Base-by-base conservation (phyloP, 345 rosid genomes). In the Isatis tinctoria region DNA sequence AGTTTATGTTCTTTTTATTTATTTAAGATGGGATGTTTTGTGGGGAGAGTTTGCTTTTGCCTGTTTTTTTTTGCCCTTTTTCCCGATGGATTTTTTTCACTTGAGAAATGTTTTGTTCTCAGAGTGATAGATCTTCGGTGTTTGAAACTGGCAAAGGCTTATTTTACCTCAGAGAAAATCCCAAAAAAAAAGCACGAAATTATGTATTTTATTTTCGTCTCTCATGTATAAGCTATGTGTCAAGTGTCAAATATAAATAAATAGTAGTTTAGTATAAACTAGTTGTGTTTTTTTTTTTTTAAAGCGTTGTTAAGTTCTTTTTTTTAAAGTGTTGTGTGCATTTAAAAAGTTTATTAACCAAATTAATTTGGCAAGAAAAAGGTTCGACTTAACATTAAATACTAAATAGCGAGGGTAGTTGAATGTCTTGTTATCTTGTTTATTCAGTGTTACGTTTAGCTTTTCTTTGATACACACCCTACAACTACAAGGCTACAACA, bases 201-300 rank as follows among this genome's bases (percentile, higher is more conserved):
- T 74, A 64, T 71, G 73, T 77, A 71, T 75, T 59, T 72, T 60
- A 16, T 58, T 59, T 71, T 71, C 54, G 73, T 77, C 20, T 56
- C 2, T 56, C 41, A 27, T 76, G 72, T 69, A 6, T 53, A 76
- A 54, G 20, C 60, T 44, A 20, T 76, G 22, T 70, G 60, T 58
- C 36, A 26, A 53, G 40, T 70, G 62, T 58, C 36, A 52, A 36
- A 35, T 52, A 56, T 70, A 76, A 60, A 76, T 70, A 64, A 76
- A 76, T 22, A 44, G 5, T 48, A 35, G 60, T 28, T 59, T 67
- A 17, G 43, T 54, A 30, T 41, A 65, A 35, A 36, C 8, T 11
- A 10, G 30, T 18, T 40, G 3, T 68, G 52, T 54, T 53, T 67
- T 26, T 8, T 16, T 14, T 27, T 44, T 28, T 18, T 28, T 24